phyloP scores from a whole-genome alignment of 345 rosid species.

The Salix brachista region DNA sequence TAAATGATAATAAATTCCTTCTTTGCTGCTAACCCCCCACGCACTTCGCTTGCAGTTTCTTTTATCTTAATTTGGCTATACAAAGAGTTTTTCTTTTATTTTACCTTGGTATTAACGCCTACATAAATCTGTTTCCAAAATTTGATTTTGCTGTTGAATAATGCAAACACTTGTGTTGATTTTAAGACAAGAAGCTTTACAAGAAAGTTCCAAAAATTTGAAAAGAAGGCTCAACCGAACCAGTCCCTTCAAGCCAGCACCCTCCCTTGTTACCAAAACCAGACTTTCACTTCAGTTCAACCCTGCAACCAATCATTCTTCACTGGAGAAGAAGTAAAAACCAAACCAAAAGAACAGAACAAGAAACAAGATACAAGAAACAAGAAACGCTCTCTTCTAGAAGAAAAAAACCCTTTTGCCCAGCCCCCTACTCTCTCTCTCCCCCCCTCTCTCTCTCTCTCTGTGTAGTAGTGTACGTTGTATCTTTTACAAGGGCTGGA shows the following conservation, averaged over 20 bases:
- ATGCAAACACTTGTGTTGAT: not conserved
- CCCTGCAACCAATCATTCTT: constrained; percentile 9
- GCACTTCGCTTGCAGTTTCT: not conserved
- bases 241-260: not conserved
- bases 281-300: constrained; percentile 16
- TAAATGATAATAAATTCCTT: not conserved
- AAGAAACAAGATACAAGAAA: not conserved
- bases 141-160: not conserved
- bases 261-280: not conserved
- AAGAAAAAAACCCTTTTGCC: not conserved
- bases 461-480: not conserved
- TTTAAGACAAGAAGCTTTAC: not conserved
- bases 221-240: not conserved
- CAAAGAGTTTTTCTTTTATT: not conserved
- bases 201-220: not conserved
- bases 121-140: not conserved
- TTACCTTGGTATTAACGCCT: constrained; percentile 1
- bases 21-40: not conserved
- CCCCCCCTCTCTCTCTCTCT: too few species aligned
- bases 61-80: not conserved
- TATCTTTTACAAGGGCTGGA: constrained; percentile 14
- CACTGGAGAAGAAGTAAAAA: constrained; percentile 16
- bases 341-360: not conserved
- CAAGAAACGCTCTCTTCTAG: not conserved
- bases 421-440: not conserved